Evolutionary conservation across 2,329 filamentous ascomycete genomes (phyloP).

Genomic region (Amauroascus verrucosus): DNA sequence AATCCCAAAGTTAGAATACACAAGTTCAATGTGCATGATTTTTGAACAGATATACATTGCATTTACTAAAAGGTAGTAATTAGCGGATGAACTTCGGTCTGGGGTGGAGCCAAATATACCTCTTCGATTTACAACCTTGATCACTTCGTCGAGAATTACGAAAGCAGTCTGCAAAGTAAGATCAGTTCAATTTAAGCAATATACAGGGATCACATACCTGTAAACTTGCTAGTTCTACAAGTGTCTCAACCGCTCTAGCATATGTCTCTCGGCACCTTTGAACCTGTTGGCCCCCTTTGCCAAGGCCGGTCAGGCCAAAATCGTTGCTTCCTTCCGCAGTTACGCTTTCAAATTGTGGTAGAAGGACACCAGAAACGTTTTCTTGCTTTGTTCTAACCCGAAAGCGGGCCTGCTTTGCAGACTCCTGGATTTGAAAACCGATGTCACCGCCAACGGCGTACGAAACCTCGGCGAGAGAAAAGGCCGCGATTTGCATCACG

Average conservation of each 20-base stretch:
- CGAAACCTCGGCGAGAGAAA: slow-evolving; percentile 92
- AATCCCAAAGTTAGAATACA: slow-evolving; percentile 23
- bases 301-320: slow-evolving; percentile 88
- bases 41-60: slow-evolving; percentile 58
- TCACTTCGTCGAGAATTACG: slow-evolving; percentile 95
- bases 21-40: not conserved
- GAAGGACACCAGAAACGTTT: slow-evolving; percentile 92
- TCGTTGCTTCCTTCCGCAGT: slow-evolving; percentile 83
- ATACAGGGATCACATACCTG: slow-evolving; percentile 43
- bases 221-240: slow-evolving; percentile 88
- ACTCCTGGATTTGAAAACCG: slow-evolving; percentile 94
- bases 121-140: slow-evolving; percentile 97
- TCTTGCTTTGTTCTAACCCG: slow-evolving; percentile 91
- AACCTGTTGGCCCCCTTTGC: slow-evolving; percentile 95
- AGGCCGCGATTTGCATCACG: slow-evolving; percentile 98
- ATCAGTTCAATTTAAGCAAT: slow-evolving; percentile 8
- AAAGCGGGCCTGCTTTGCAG: slow-evolving; percentile 84
- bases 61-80: slow-evolving; percentile 53
- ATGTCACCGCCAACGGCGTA: slow-evolving; percentile 95
- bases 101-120: slow-evolving; percentile 41
- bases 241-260: slow-evolving; percentile 83
- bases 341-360: slow-evolving; percentile 89
- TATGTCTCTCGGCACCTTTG: slow-evolving; percentile 93
- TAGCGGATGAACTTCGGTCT: not conserved
- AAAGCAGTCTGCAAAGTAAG: slow-evolving; percentile 62